Conservation (phyloP, 2,329 filamentous ascomycete species). For the Clonostachys solani region DNA sequence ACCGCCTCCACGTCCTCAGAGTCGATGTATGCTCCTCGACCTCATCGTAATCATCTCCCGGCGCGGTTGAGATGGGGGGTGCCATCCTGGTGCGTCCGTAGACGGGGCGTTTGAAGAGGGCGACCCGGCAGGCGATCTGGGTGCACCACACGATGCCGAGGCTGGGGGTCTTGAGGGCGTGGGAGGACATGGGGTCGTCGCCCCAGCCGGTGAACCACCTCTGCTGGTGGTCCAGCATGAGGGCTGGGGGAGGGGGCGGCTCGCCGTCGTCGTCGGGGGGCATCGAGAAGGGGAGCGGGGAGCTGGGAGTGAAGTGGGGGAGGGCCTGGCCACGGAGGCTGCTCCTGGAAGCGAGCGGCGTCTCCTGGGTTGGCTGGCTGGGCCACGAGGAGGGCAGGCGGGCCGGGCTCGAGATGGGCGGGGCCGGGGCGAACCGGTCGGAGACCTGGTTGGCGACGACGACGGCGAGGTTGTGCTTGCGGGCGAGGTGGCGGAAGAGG, state of each 20-base stretch:
- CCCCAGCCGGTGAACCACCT: constrained; percentile 96
- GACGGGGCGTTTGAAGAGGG: constrained; percentile 68
- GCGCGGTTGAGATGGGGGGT: constrained; percentile 19
- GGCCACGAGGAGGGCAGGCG: neutral
- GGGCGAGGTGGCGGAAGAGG: constrained; percentile 71
- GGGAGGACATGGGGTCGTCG: constrained; percentile 50
- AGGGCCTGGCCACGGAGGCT: neutral
- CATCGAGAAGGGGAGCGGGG: constrained; percentile 17
- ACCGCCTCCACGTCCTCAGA: constrained; percentile 62
- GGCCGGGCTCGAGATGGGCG: neutral
- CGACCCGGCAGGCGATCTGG: constrained; percentile 79
- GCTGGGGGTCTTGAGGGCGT: constrained; percentile 72
- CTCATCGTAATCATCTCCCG: constrained; percentile 23
- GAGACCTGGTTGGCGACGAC: constrained; percentile 95
- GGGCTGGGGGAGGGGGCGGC: constrained; percentile 38
- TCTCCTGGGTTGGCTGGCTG: constrained; percentile 32
- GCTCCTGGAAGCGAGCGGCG: constrained; percentile 42
- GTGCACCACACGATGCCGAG: constrained; percentile 89
- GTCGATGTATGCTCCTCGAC: constrained; percentile 36
- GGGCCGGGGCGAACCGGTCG: constrained; percentile 63
- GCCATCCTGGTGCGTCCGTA: constrained; percentile 31
- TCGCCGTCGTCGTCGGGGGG: constrained; percentile 15
- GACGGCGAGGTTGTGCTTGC: constrained; percentile 70
- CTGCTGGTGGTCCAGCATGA: constrained; percentile 84
- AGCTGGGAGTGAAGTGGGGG: neutral